Evolutionary conservation across 345 rosid genomes (phyloP).

Genomic region (Fremontodendron californicum): DNA sequence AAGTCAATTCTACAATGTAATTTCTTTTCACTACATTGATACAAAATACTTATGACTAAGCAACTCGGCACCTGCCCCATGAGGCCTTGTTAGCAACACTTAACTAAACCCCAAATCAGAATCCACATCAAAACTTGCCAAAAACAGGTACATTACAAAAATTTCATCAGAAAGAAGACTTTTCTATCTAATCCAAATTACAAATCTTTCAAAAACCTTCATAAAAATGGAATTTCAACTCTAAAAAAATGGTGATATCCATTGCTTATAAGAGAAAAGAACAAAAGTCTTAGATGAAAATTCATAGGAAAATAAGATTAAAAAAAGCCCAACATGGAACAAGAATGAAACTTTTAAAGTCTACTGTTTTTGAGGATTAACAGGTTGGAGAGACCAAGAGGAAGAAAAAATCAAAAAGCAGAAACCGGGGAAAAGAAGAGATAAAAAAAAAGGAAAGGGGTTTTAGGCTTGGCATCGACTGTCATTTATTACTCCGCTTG

Average conservation of each 20-base stretch:
- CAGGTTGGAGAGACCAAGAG: background rate
- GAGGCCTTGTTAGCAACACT: background rate
- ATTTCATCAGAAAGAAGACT: background rate
- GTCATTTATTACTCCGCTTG: too few relatives aligned
- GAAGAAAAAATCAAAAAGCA: background rate
- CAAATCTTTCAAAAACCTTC: background rate
- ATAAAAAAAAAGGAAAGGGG: background rate
- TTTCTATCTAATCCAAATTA: background rate
- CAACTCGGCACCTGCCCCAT: background rate
- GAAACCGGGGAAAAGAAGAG: background rate
- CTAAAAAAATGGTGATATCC: background rate
- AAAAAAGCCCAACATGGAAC: background rate
- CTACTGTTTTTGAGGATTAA: background rate
- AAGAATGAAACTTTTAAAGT: background rate
- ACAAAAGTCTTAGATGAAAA: background rate
- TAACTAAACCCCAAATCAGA: background rate
- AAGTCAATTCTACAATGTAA: background rate
- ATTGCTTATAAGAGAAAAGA: background rate
- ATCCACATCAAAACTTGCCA: background rate
- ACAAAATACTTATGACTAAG: constrained; percentile 8
- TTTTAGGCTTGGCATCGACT: too few relatives aligned
- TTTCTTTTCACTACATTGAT: background rate
- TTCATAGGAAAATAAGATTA: background rate
- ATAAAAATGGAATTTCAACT: background rate
- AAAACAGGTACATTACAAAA: background rate